phyloP scores from a whole-genome alignment of 257 asterid species.

The Jacaranda mimosifolia region DNA sequence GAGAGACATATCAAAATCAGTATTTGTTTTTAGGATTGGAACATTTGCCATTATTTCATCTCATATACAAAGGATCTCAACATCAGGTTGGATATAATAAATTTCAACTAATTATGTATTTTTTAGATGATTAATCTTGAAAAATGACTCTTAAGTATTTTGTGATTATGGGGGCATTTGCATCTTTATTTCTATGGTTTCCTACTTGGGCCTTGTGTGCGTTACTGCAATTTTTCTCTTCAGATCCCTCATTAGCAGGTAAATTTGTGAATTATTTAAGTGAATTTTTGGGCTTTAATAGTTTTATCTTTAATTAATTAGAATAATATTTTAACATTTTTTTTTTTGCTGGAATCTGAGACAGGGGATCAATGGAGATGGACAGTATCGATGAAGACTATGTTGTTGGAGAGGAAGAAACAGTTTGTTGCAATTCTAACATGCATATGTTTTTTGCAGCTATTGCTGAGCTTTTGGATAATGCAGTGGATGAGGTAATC shows the following conservation, averaged over 20 bases:
- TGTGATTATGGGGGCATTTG: constrained; percentile 26
- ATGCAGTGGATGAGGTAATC: constrained; percentile 95
- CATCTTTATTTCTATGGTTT: constrained; percentile 85
- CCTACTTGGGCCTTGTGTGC: constrained; percentile 79
- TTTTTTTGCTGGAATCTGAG: constrained; percentile 15
- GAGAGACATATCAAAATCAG: constrained; percentile 85
- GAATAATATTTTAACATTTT: not conserved
- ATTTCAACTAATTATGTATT: not conserved
- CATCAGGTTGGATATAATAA: constrained; percentile 59
- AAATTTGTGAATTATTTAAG: no score
- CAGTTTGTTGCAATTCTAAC: constrained; percentile 41
- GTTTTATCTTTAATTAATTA: no score
- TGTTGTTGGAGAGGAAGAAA: constrained; percentile 88
- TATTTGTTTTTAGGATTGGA: constrained; percentile 86
- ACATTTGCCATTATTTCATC: constrained; percentile 81
- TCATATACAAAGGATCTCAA: constrained; percentile 78
- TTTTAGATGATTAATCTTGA: constrained; percentile 2
- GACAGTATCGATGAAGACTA: constrained; percentile 49
- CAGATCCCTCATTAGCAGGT: constrained; percentile 82
- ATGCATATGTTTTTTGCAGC: constrained; percentile 59
- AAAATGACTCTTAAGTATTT: not conserved
- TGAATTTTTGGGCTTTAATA: no score
- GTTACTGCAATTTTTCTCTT: constrained; percentile 87
- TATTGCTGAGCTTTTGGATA: constrained; percentile 93
- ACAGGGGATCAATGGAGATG: constrained; percentile 54